Evolutionary conservation across 441 rosid genomes (phyloP).

Genomic region (Pelargonium cotyledonis): DNA sequence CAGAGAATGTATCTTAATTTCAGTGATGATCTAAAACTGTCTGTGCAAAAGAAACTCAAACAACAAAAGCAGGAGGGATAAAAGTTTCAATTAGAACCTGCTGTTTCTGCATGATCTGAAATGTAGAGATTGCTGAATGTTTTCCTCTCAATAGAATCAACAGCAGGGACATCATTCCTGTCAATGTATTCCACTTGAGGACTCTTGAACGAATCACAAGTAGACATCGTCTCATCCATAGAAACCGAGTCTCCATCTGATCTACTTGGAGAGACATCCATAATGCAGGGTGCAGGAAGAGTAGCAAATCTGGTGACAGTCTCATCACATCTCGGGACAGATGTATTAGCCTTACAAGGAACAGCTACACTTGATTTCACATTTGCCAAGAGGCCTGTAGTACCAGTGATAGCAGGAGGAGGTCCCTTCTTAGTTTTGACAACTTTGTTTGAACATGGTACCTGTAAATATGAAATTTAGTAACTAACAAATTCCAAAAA

Average conservation of each 20-base stretch:
- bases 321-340: constrained; percentile 29
- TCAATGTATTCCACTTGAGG: constrained; percentile 75
- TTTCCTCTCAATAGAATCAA: constrained; percentile 57
- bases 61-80: constrained; percentile 2
- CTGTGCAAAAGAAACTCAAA: constrained; percentile 28
- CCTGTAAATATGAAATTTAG: constrained; percentile 30
- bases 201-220: constrained; percentile 69
- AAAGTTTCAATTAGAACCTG: constrained; percentile 39
- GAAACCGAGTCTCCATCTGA: constrained; percentile 56
- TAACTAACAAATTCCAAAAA: not conserved
- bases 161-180: constrained; percentile 33
- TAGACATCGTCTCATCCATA: constrained; percentile 73
- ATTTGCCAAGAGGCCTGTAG: no score
- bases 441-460: constrained; percentile 45
- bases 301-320: constrained; percentile 18
- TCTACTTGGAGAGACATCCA: constrained; percentile 51
- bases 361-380: constrained; percentile 30
- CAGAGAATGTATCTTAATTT: no score
- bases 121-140: constrained; percentile 65
- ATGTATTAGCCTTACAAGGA: constrained; percentile 24
- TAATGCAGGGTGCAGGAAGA: constrained; percentile 23
- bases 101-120: constrained; percentile 39
- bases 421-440: constrained; percentile 42
- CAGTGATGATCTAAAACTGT: no score
- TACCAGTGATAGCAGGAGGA: constrained; percentile 27